Evolutionary conservation across 331 rosid species (phyloP).

Genomic region (Phaseolus coccineus): DNA sequence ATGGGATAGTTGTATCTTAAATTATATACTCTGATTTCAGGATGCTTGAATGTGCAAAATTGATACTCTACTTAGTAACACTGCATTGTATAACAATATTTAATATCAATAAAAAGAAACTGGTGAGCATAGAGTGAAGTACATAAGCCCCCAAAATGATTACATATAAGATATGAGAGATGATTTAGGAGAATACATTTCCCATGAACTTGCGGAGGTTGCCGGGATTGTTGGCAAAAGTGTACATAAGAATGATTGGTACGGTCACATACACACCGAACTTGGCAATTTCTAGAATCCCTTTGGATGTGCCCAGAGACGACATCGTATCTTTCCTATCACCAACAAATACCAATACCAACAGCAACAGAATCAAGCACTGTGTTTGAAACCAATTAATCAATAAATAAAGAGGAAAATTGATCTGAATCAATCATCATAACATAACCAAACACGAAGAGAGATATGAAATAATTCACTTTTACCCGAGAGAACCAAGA

Average conservation of each 20-base stretch:
- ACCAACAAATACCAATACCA: background rate
- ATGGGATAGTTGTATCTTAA: background rate
- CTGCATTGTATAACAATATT: too few relatives aligned
- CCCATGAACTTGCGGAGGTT: conserved; percentile 86
- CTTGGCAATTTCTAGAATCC: conserved; percentile 84
- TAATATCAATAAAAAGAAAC: background rate
- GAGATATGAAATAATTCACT: too few relatives aligned
- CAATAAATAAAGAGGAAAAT: too few relatives aligned
- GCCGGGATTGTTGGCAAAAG: conserved; percentile 72
- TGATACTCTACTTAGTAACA: background rate
- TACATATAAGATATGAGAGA: background rate
- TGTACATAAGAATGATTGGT: conserved; percentile 81
- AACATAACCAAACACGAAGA: too few relatives aligned
- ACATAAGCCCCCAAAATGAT: background rate
- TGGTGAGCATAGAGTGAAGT: background rate
- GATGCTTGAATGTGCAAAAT: background rate
- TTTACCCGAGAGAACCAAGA: too few relatives aligned
- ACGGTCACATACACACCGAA: conserved; percentile 80
- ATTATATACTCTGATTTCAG: background rate
- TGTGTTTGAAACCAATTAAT: too few relatives aligned
- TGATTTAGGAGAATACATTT: conserved; percentile 27
- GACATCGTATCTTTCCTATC: conserved; percentile 55
- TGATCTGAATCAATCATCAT: too few relatives aligned
- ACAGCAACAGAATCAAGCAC: background rate
- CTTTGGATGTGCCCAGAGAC: conserved; percentile 76